Conservation (phyloP, 805 yeast genomes). For the Wickerhamiella australiensis region DNA sequence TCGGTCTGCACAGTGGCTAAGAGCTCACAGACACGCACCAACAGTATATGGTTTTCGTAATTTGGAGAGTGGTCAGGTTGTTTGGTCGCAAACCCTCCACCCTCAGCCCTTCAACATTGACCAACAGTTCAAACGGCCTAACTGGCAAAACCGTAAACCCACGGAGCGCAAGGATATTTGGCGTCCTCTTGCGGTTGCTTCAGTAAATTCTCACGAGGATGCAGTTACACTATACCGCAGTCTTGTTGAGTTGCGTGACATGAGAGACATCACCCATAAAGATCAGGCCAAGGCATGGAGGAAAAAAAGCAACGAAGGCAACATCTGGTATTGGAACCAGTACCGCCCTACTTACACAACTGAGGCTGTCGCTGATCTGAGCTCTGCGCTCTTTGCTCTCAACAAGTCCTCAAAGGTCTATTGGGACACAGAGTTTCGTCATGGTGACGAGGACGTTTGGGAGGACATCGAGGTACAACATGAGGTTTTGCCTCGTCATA, state of each 20-base stretch:
- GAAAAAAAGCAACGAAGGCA: slow-evolving; percentile 60
- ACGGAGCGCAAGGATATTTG: slow-evolving; percentile 72
- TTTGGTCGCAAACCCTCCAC: slow-evolving; percentile 74
- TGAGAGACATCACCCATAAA: slow-evolving; percentile 51
- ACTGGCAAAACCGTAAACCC: slow-evolving; percentile 82
- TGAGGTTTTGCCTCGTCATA: slow-evolving; percentile 39
- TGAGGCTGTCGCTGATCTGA: slow-evolving; percentile 80
- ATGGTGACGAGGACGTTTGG: slow-evolving; percentile 74
- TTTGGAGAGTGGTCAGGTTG: slow-evolving; percentile 77
- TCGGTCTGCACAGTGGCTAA: slow-evolving; percentile 48
- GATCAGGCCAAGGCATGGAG: slow-evolving; percentile 55
- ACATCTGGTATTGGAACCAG: slow-evolving; percentile 77
- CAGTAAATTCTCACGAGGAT: slow-evolving; percentile 30
- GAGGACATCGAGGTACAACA: slow-evolving; percentile 44
- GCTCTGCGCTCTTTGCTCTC: slow-evolving; percentile 55
- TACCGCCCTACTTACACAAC: slow-evolving; percentile 83
- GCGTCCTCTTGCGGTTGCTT: slow-evolving; percentile 79
- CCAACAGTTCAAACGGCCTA: slow-evolving; percentile 64
- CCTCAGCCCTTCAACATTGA: slow-evolving; percentile 40
- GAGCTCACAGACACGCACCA: slow-evolving; percentile 57
- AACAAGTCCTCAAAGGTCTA: slow-evolving; percentile 36
- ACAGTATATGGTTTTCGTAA: slow-evolving; percentile 75
- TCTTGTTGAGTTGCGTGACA: slow-evolving; percentile 57
- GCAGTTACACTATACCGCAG: slow-evolving; percentile 67
- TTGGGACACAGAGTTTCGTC: slow-evolving; percentile 85